Percentiles rank a stretch among this genome's conserved stretches.
Conservation (phyloP, 768 basidiomycete species). For the Coprinopsis sp. region DNA sequence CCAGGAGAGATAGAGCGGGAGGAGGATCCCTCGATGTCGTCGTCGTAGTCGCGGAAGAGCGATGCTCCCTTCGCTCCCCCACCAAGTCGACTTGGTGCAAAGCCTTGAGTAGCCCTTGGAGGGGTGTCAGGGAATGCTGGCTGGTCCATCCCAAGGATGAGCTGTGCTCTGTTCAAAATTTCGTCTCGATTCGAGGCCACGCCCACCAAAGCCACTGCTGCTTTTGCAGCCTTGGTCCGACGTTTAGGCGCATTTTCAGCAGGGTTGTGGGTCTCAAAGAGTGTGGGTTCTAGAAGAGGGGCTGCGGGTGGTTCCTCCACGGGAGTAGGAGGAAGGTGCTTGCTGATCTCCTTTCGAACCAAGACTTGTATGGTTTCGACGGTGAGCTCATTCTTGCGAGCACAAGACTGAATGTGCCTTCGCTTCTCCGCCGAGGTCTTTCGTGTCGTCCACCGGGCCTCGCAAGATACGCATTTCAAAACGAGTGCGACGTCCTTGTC, state of each 20-base stretch:
- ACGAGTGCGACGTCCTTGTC: slow-evolving; percentile 45
- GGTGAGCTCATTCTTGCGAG: slow-evolving; percentile 51
- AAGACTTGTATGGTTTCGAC: slow-evolving; percentile 52
- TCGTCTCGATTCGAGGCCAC: slow-evolving; percentile 42
- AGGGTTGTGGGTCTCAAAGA: slow-evolving; percentile 4
- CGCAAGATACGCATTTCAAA: slow-evolving; percentile 60
- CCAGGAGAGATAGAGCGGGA: no score
- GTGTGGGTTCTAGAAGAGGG: slow-evolving; percentile 38
- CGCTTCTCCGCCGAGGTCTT: slow-evolving; percentile 63
- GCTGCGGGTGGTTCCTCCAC: slow-evolving; percentile 10
- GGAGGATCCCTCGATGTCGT: not conserved
- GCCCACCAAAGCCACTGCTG: slow-evolving; percentile 40
- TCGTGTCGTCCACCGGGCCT: slow-evolving; percentile 60
- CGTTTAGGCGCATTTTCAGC: slow-evolving; percentile 42
- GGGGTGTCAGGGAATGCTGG: slow-evolving; percentile 4
- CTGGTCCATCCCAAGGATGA: slow-evolving; percentile 19
- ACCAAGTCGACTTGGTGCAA: slow-evolving; percentile 35
- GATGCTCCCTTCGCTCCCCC: not conserved
- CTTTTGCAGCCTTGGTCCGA: slow-evolving; percentile 33
- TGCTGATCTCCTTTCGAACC: slow-evolving; percentile 44
- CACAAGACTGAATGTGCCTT: slow-evolving; percentile 63
- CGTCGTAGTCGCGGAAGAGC: not conserved
- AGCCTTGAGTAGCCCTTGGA: slow-evolving; percentile 33
- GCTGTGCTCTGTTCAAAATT: slow-evolving; percentile 35
- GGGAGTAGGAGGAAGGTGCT: slow-evolving; percentile 13